A percentile compares a stretch with the other conserved stretches of the same genome.
Evolutionary conservation across 2,329 filamentous ascomycete species (phyloP).

Genomic region (Metarhizium guizhouense): DNA sequence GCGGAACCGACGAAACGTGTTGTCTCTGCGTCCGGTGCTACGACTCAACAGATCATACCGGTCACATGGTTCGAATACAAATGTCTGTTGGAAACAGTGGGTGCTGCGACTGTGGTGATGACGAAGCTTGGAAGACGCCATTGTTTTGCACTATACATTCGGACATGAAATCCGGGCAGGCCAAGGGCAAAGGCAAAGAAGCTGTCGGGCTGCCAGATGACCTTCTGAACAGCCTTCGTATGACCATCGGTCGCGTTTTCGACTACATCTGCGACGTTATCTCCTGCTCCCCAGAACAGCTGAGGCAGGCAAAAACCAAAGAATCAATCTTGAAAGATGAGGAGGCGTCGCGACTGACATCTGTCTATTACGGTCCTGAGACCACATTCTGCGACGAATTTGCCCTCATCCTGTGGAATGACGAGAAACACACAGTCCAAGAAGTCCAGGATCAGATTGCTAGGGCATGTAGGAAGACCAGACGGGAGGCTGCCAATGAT

Average conservation of each 20-base stretch:
- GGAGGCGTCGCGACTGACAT: constrained; percentile 63
- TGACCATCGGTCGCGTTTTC: constrained; percentile 75
- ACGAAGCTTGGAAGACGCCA: constrained; percentile 84
- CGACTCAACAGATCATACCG: constrained; percentile 88
- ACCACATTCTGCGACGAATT: constrained; percentile 49
- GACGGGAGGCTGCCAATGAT: constrained; percentile 59
- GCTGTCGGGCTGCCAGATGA: constrained; percentile 60
- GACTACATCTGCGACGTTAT: constrained; percentile 98
- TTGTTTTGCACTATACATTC: constrained; percentile 93
- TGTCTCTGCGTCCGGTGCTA: constrained; percentile 92
- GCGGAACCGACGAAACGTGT: constrained; percentile 89
- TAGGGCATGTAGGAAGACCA: constrained; percentile 70
- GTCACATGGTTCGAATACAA: constrained; percentile 82
- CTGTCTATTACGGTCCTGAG: constrained; percentile 58
- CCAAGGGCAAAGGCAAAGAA: constrained; percentile 54
- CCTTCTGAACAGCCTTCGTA: constrained; percentile 66
- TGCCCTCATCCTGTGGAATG: constrained; percentile 88
- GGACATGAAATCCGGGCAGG: constrained; percentile 36
- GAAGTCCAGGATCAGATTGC: constrained; percentile 89
- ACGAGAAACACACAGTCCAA: constrained; percentile 92
- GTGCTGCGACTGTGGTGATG: constrained; percentile 95
- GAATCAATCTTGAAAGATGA: constrained; percentile 79
- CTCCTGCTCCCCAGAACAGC: constrained; percentile 92
- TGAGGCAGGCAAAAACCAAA: constrained; percentile 75
- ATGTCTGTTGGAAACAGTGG: constrained; percentile 87